phyloP scores from a whole-genome alignment of 2,329 filamentous ascomycete species.

The Xylariaceae sp. region DNA sequence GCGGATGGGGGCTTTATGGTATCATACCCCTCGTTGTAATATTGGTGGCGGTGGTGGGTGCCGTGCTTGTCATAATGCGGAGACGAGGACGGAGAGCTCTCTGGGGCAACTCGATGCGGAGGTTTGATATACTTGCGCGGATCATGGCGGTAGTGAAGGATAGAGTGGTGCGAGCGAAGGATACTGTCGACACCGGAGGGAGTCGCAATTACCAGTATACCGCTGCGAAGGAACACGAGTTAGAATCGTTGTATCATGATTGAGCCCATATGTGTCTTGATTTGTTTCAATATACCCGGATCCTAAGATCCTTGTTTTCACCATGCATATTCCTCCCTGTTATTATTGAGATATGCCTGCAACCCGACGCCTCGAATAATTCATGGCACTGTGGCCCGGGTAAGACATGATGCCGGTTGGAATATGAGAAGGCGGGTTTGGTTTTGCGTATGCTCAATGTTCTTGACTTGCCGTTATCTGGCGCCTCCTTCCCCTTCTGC shows the following conservation, averaged over 20 bases:
- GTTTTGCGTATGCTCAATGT: too few relatives aligned
- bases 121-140: slow-evolving; percentile 1
- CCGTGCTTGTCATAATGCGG: slow-evolving; percentile 4
- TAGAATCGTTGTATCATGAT: slow-evolving; percentile 16
- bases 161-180: background rate
- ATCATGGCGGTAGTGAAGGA: background rate
- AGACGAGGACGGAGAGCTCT: slow-evolving; percentile 9
- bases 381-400: too few relatives aligned
- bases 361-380: too few relatives aligned
- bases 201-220: background rate
- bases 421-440: too few relatives aligned
- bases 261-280: background rate
- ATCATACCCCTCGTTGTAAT: background rate
- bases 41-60: background rate
- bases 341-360: too few relatives aligned
- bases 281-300: background rate
- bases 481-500: too few relatives aligned
- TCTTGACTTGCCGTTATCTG: background rate
- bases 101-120: slow-evolving; percentile 6
- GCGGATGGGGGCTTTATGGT: background rate
- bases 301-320: background rate
- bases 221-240: slow-evolving; percentile 14
- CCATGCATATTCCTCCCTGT: background rate
- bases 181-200: background rate
- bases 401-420: too few relatives aligned